Percentiles rank a stretch among this genome's conserved stretches.
These are phyloP conservation scores for Chara braunii DNA, from an alignment of 139 green algal species.

Conservation along the genomic window DNA sequence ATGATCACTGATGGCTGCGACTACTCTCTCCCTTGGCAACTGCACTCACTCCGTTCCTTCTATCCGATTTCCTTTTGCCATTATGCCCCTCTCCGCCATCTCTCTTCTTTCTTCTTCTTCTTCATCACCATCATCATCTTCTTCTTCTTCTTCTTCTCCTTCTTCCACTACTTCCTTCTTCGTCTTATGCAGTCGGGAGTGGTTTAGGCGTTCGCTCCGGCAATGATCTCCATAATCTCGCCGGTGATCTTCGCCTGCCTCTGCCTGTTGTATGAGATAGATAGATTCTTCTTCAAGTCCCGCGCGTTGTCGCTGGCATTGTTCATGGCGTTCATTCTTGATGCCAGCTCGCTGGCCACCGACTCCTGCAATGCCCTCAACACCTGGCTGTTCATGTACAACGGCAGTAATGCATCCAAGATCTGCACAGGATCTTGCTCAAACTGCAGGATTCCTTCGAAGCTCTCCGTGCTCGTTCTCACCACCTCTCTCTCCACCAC, in stretches of 20 bases:
- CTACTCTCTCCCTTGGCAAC: too few relatives aligned
- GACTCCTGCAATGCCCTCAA: constrained; percentile 75
- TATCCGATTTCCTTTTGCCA: too few relatives aligned
- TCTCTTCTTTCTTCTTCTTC: too few relatives aligned
- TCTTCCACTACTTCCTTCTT: too few relatives aligned
- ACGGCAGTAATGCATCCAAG: constrained; percentile 91
- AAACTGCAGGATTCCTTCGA: constrained; percentile 88
- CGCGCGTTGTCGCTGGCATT: constrained; percentile 91
- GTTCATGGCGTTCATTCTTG: constrained; percentile 98
- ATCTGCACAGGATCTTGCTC: constrained; percentile 98
- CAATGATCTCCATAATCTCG: constrained; percentile 76
- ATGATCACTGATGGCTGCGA: too few relatives aligned
- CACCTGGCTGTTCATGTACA: constrained; percentile 95
- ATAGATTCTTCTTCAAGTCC: constrained; percentile 85
- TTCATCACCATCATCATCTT: too few relatives aligned
- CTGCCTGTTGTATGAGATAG: constrained; percentile 81
- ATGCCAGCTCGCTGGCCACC: constrained; percentile 92
- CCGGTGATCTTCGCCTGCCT: constrained; percentile 91
- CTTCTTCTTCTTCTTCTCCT: too few relatives aligned
- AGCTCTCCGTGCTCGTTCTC: constrained; percentile 52
- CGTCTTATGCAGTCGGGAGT: too few relatives aligned
- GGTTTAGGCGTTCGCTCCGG: too few relatives aligned
- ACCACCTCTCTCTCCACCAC: constrained; percentile 73
- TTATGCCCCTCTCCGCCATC: too few relatives aligned
- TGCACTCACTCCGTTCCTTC: too few relatives aligned